These are phyloP conservation scores for Dissophora globulifera DNA, from an alignment of 192 early-diverging fungal genomes.

Conservation along the genomic window DNA sequence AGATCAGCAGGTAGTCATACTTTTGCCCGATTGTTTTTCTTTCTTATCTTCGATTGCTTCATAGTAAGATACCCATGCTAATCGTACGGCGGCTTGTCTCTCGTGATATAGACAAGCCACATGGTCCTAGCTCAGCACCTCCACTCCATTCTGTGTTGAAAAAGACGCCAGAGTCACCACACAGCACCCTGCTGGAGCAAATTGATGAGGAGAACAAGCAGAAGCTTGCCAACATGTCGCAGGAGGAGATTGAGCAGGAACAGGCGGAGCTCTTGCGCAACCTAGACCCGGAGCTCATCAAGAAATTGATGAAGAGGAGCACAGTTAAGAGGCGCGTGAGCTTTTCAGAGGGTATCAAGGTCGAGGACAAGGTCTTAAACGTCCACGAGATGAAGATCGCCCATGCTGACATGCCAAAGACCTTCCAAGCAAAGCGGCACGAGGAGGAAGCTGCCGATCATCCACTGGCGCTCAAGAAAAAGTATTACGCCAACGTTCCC, in stretches of 20 bases:
- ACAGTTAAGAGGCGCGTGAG: conserved; percentile 42
- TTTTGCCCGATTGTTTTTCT: too few relatives aligned
- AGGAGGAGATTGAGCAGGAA: conserved; percentile 75
- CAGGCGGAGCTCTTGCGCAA: conserved; percentile 70
- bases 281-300: conserved; percentile 71
- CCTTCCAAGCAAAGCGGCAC: conserved; percentile 35
- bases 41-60: too few relatives aligned
- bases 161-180: conserved; percentile 32
- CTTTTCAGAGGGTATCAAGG: conserved; percentile 41
- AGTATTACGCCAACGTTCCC: conserved; percentile 64
- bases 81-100: not conserved
- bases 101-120: not conserved
- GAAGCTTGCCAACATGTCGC: conserved; percentile 72
- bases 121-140: conserved; percentile 5
- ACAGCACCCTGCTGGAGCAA: conserved; percentile 50
- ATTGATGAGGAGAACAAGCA: conserved; percentile 65
- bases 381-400: conserved; percentile 29
- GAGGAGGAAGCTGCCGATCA: conserved; percentile 55
- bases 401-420: conserved; percentile 11
- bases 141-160: conserved; percentile 42
- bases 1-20: too few relatives aligned
- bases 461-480: conserved; percentile 57
- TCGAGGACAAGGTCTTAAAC: conserved; percentile 31
- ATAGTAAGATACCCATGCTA: not conserved
- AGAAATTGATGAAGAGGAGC: conserved; percentile 64